phyloP scores from a whole-genome alignment of 2,329 filamentous ascomycete genomes.

The Botrytis porri region DNA sequence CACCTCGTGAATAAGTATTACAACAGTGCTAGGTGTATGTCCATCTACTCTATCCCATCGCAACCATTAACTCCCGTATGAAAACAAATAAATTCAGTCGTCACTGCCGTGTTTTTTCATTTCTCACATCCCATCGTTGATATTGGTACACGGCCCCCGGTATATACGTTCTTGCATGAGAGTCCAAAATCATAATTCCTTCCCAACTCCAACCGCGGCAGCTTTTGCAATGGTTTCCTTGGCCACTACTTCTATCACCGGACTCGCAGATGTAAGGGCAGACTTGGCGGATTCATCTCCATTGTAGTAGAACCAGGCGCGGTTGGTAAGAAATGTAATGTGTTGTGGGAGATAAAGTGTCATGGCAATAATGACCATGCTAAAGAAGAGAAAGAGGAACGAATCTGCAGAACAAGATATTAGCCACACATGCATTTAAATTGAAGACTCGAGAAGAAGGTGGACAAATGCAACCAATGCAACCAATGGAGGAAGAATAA shows the following conservation, averaged over 20 bases:
- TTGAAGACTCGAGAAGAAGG: not conserved
- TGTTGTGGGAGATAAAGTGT: slow-evolving; percentile 94
- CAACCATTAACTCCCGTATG: slow-evolving; percentile 11
- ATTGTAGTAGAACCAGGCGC: slow-evolving; percentile 92
- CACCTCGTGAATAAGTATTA: slow-evolving; percentile 12
- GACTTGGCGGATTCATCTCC: slow-evolving; percentile 62
- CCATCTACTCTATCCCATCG: slow-evolving; percentile 6
- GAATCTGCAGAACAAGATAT: slow-evolving; percentile 60
- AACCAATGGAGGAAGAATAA: not conserved
- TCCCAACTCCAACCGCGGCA: slow-evolving; percentile 25
- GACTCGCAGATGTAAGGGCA: slow-evolving; percentile 28
- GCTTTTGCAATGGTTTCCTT: slow-evolving; percentile 31
- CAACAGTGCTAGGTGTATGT: slow-evolving; percentile 7
- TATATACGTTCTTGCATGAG: not conserved
- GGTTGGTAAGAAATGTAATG: slow-evolving; percentile 74
- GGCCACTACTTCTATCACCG: slow-evolving; percentile 28
- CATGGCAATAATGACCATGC: slow-evolving; percentile 80
- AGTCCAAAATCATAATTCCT: slow-evolving; percentile 30
- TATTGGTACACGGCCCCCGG: slow-evolving; percentile 14
- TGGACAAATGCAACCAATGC: not conserved
- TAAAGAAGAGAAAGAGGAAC: slow-evolving; percentile 83
- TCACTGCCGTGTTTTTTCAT: not conserved
- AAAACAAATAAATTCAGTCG: slow-evolving; percentile 1
- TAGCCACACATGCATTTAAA: not conserved
- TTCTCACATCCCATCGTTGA: slow-evolving; percentile 5